These are phyloP conservation scores for Euphorbia lathyris DNA, from an alignment of 345 rosid genomes.

Conservation along the genomic window DNA sequence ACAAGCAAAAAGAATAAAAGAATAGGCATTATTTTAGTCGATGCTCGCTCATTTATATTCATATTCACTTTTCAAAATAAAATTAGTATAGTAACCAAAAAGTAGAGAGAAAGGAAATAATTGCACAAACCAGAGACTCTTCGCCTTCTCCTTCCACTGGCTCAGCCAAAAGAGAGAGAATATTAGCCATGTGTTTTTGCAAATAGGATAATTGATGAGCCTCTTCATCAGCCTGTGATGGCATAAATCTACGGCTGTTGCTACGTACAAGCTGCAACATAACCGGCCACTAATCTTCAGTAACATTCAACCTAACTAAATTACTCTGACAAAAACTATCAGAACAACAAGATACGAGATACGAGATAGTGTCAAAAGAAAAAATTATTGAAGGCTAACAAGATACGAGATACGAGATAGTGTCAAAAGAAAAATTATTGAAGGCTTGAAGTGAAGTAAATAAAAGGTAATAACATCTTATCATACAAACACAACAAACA, in stretches of 20 bases:
- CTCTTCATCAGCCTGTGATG: slow-evolving; percentile 96
- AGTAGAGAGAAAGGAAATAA: not conserved
- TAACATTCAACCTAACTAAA: slow-evolving; percentile 12
- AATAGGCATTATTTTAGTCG: not conserved
- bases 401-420: no score
- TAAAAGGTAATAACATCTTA: not conserved
- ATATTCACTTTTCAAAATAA: not conserved
- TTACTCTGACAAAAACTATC: not conserved
- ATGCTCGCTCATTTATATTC: not conserved
- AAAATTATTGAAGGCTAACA: no score
- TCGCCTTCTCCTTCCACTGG: slow-evolving; percentile 85
- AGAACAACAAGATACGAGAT: not conserved
- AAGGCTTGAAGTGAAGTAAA: no score
- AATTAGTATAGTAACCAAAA: not conserved
- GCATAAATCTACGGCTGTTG: slow-evolving; percentile 92
- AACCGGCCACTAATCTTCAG: slow-evolving; percentile 13
- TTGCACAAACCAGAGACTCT: slow-evolving; percentile 71
- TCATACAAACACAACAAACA: not conserved
- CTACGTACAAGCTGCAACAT: slow-evolving; percentile 89
- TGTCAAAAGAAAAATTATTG: no score
- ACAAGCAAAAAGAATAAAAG: not conserved
- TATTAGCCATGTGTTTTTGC: slow-evolving; percentile 87
- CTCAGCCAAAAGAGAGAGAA: slow-evolving; percentile 85
- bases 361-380: not conserved
- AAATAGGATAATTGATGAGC: slow-evolving; percentile 94